Base-by-base conservation (phyloP, 164 flowering plant species). In the Stephania yunnanensis region DNA sequence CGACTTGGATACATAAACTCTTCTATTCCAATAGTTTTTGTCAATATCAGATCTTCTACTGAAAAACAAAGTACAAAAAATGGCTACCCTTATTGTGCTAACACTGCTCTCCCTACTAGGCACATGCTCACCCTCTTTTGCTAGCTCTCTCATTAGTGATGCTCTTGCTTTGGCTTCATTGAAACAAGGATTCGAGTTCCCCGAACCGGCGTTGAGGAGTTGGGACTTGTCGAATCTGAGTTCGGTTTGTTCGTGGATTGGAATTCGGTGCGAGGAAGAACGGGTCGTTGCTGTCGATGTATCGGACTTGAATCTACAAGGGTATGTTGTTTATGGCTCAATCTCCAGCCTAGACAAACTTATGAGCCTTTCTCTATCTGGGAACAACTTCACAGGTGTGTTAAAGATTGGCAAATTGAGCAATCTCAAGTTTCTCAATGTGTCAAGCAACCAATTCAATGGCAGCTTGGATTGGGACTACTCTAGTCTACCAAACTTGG, bases 381-480 rank as follows among this genome's bases (percentile, higher is more conserved):
- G 95, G 8, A 94, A 92, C 87, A 89, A 89, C 80, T 89, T 94
- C 83, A 81, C 87, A 0, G 93, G 98, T 2, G 75, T 55, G 15
- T 81, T 92, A 72, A 81, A 78, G 82, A 76, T 93, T 3, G 74
- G 46, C 10, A 86, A 83, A 46, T 73, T 93, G 68, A 78, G 72
- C 17, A 58, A 25, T 42, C 91, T 95, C 46, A 80, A 76, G 45
- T 85, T 61, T 3, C 87, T 96, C 2, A 92, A 93, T 83, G 83
- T 96, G 75, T 93, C 98, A 10, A 89, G 84, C 86, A 93, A 96
- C 80, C 81, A 74, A 83, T 89, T 96, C 82, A 85, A 63, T 64
- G 94, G 97, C 7, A 74, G 75, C 66, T 70, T 94, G 73, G 88
- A 92, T n/a, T 91, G 97, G 98, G 85, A 89, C 79, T 94, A 80